Percentiles rank a stretch among this genome's conserved stretches.
Evolutionary conservation across 768 basidiomycete species (phyloP).

Genomic region (Peribolospora kevripleyi): DNA sequence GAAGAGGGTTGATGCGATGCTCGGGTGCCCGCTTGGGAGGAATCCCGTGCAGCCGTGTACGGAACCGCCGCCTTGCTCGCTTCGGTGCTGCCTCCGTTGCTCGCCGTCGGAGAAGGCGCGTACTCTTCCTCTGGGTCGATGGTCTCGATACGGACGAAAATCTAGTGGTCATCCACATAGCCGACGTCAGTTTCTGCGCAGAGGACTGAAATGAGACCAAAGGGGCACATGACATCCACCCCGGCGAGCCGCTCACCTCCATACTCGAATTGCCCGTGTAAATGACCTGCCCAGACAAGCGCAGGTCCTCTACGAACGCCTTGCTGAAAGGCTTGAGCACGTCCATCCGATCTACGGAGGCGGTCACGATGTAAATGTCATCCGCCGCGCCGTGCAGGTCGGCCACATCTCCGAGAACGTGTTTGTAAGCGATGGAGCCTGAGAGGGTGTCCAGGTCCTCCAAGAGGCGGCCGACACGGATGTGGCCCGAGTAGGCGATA

Average conservation of each 20-base stretch:
- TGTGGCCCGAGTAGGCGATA: slow-evolving; percentile 7
- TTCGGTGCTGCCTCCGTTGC: no score
- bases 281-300: slow-evolving; percentile 12
- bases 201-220: no score
- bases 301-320: slow-evolving; percentile 9
- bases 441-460: slow-evolving; percentile 9
- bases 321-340: slow-evolving; percentile 7
- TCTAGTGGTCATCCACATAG: neutral
- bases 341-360: slow-evolving; percentile 14
- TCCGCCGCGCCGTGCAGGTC: neutral
- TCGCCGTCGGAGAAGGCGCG: no score
- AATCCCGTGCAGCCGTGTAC: no score
- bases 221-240: no score
- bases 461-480: slow-evolving; percentile 11
- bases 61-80: no score
- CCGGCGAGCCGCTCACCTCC: neutral
- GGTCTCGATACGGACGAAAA: slow-evolving; percentile 10
- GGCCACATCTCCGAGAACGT: slow-evolving; percentile 9
- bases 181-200: no score
- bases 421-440: slow-evolving; percentile 7
- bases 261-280: slow-evolving; percentile 10
- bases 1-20: neutral
- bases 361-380: slow-evolving; percentile 14
- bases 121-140: neutral
- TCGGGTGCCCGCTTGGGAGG: no score